These are phyloP conservation scores for Leccinum pellstonianum DNA, from an alignment of 768 basidiomycete genomes.

Conservation along the genomic window DNA sequence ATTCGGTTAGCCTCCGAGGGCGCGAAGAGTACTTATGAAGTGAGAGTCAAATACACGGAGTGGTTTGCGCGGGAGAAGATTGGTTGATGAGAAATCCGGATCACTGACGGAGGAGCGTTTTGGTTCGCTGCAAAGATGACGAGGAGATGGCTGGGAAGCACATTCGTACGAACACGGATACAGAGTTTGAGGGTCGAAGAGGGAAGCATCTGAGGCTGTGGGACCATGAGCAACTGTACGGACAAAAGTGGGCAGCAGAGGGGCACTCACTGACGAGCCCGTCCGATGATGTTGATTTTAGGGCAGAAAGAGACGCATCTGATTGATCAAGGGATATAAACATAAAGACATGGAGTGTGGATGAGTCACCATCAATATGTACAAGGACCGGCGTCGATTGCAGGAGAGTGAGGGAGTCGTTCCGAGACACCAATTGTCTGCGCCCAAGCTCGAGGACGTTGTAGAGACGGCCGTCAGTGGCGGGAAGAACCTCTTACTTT, in stretches of 20 bases:
- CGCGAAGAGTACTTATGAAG: conserved; percentile 66
- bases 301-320: conserved; percentile 30
- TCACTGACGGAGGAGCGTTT: conserved; percentile 16
- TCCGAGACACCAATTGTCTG: conserved; percentile 44
- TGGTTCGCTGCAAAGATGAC: conserved; percentile 35
- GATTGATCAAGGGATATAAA: conserved; percentile 39
- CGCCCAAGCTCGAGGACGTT: conserved; percentile 58
- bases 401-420: conserved; percentile 38
- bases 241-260: not conserved
- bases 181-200: conserved; percentile 49
- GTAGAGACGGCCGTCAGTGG: conserved; percentile 25
- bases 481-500: conserved; percentile 18
- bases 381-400: conserved; percentile 53
- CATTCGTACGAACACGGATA: conserved; percentile 54
- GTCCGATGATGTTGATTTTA: conserved; percentile 45
- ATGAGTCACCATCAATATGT: conserved; percentile 42
- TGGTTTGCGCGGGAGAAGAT: conserved; percentile 46
- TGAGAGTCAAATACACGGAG: conserved; percentile 39
- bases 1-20: conserved; percentile 2
- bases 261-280: conserved; percentile 49
- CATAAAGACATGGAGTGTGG: conserved; percentile 57
- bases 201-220: conserved; percentile 42
- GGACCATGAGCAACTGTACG: conserved; percentile 12
- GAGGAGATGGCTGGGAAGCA: conserved; percentile 39
- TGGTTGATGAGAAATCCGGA: conserved; percentile 30